These are phyloP conservation scores for Phialocephala sp. DNA, from an alignment of 2,329 filamentous ascomycete genomes.

Conservation along the genomic window DNA sequence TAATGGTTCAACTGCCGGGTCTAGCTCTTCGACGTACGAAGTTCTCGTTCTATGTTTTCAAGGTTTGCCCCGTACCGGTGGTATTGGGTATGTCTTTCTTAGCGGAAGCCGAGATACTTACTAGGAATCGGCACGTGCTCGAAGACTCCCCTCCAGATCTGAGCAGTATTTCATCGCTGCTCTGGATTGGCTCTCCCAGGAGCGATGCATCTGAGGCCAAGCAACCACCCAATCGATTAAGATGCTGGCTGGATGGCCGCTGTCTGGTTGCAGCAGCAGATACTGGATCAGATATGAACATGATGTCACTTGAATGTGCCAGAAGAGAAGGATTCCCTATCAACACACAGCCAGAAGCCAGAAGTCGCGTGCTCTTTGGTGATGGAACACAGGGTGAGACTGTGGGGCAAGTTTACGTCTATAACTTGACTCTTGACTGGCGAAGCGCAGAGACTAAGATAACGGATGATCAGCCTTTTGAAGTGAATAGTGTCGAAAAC, in stretches of 20 bases:
- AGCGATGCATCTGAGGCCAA: too few relatives aligned
- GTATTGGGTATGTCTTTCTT: slow-evolving; percentile 23
- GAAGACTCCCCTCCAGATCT: slow-evolving; percentile 14
- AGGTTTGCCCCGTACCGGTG: slow-evolving; percentile 11
- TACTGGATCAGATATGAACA: slow-evolving; percentile 23
- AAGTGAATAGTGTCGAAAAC: too few relatives aligned
- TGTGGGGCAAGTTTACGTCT: slow-evolving; percentile 7
- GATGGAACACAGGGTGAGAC: slow-evolving; percentile 15
- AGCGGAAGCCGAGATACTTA: slow-evolving; percentile 16
- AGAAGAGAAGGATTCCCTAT: slow-evolving; percentile 20
- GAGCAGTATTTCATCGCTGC: neutral
- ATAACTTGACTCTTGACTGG: slow-evolving; percentile 9
- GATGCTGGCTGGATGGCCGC: slow-evolving; percentile 12
- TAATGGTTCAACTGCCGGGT: neutral
- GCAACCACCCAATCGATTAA: slow-evolving; percentile 2
- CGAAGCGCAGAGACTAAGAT: neutral
- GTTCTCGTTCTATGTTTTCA: neutral
- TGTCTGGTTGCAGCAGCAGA: slow-evolving; percentile 14
- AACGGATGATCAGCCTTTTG: neutral
- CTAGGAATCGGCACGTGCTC: slow-evolving; percentile 24
- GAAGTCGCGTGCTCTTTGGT: slow-evolving; percentile 8
- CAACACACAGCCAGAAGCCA: slow-evolving; percentile 12
- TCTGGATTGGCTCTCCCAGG: neutral
- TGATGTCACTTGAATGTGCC: slow-evolving; percentile 23
- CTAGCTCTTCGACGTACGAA: neutral